Conservation (phyloP, 2,329 filamentous ascomycete species). For the Botrytis sinoallii region DNA sequence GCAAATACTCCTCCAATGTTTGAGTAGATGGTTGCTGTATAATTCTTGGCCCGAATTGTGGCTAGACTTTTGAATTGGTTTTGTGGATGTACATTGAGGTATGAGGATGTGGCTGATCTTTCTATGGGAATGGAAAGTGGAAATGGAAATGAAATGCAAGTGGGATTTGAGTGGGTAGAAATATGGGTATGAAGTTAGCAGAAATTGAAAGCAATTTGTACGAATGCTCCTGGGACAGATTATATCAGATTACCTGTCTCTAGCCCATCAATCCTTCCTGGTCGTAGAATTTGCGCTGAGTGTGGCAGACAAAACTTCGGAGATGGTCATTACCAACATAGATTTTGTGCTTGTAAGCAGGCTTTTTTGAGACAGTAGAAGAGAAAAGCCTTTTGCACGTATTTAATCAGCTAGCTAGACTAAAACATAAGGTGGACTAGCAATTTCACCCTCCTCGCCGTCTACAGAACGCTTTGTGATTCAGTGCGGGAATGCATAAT, state of each 20-base stretch:
- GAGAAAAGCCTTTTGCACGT: neutral
- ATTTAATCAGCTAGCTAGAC: neutral
- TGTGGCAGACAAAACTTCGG: neutral
- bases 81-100: conserved; percentile 38
- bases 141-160: conserved; percentile 33
- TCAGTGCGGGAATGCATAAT: neutral
- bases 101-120: conserved; percentile 45
- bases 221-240: neutral
- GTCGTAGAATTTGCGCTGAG: neutral
- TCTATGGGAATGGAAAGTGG: conserved; percentile 40
- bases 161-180: conserved; percentile 28
- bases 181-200: conserved; percentile 38
- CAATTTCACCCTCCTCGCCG: neutral
- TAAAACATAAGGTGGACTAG: neutral
- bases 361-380: neutral
- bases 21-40: conserved; percentile 20
- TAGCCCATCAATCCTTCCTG: neutral
- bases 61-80: conserved; percentile 33
- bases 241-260: neutral
- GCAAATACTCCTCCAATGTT: conserved; percentile 17
- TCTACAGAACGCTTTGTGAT: neutral
- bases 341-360: neutral
- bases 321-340: neutral
- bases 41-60: conserved; percentile 35
- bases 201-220: neutral